A percentile compares a stretch with the other conserved stretches of the same genome.
Conservation (phyloP, 148 eudicot species). For the Diospyros kaki region DNA sequence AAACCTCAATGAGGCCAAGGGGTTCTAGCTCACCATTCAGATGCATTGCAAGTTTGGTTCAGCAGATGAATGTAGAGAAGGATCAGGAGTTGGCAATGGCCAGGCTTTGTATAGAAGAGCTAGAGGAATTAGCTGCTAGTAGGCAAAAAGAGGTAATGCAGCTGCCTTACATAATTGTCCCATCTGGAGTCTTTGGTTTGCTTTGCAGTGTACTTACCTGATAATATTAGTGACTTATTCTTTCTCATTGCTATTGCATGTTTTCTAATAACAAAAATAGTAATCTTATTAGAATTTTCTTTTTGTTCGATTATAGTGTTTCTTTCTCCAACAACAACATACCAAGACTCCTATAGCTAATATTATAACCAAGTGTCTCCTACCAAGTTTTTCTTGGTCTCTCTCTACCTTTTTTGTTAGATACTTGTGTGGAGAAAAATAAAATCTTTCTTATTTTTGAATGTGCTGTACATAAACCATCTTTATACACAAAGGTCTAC, state of each 20-base stretch:
- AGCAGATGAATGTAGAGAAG: slow-evolving; percentile 65
- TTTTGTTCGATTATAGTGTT: not conserved
- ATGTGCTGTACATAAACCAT: too few species aligned
- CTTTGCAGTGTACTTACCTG: not conserved
- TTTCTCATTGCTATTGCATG: not conserved
- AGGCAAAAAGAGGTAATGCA: slow-evolving; percentile 57
- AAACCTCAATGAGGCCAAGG: slow-evolving; percentile 38
- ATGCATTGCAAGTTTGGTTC: slow-evolving; percentile 62
- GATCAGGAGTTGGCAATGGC: slow-evolving; percentile 51
- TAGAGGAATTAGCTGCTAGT: slow-evolving; percentile 42
- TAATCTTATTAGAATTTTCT: not conserved
- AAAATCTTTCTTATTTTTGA: too few species aligned
- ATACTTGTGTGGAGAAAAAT: too few species aligned
- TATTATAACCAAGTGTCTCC: too few species aligned
- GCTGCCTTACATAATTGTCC: not conserved
- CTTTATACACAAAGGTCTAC: too few species aligned
- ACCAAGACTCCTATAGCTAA: too few species aligned
- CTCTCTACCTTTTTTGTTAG: too few species aligned
- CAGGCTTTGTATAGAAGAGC: slow-evolving; percentile 51
- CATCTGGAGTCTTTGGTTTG: not conserved
- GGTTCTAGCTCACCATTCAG: slow-evolving; percentile 77
- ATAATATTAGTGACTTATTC: not conserved
- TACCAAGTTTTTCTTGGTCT: too few species aligned
- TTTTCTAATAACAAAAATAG: too few species aligned
- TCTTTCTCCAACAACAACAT: not conserved